A percentile compares a stretch with the other conserved stretches of the same genome.
Evolutionary conservation across 305 asterid species (phyloP).

Genomic region (Solanum hybrid): DNA sequence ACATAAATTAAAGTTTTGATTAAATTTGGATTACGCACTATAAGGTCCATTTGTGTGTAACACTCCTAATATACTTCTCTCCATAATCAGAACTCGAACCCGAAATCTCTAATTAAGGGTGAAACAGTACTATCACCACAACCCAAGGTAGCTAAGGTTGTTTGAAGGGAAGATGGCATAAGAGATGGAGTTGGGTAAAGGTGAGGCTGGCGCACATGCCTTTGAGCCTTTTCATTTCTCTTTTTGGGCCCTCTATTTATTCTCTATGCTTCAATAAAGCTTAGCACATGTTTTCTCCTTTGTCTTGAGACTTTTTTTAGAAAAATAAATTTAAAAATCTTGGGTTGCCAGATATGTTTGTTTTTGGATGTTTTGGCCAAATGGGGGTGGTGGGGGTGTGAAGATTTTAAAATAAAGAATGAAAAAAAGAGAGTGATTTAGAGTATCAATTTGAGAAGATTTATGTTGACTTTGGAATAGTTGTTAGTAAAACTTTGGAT

Average conservation of each 20-base stretch:
- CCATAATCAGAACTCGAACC: no score
- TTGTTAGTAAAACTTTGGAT: background rate
- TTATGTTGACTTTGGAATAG: background rate
- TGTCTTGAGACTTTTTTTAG: background rate
- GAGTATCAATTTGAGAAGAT: background rate
- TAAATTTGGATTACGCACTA: no score
- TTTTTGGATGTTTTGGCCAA: background rate
- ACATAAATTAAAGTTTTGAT: no score
- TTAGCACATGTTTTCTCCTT: conserved; percentile 4
- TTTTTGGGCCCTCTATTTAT: background rate
- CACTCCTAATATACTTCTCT: no score
- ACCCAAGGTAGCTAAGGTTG: background rate
- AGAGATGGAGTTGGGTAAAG: background rate
- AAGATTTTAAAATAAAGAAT: background rate
- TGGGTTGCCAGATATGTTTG: background rate
- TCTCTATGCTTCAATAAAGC: conserved; percentile 5
- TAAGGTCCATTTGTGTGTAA: no score
- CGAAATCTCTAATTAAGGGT: no score
- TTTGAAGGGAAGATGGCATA: background rate
- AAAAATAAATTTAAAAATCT: background rate
- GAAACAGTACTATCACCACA: no score
- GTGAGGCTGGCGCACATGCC: conserved; percentile 6
- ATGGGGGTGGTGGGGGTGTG: background rate
- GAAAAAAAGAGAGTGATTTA: background rate
- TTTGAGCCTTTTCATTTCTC: background rate